phyloP scores from a whole-genome alignment of 2,329 filamentous ascomycete species.

The Blastomyces emzantsi region DNA sequence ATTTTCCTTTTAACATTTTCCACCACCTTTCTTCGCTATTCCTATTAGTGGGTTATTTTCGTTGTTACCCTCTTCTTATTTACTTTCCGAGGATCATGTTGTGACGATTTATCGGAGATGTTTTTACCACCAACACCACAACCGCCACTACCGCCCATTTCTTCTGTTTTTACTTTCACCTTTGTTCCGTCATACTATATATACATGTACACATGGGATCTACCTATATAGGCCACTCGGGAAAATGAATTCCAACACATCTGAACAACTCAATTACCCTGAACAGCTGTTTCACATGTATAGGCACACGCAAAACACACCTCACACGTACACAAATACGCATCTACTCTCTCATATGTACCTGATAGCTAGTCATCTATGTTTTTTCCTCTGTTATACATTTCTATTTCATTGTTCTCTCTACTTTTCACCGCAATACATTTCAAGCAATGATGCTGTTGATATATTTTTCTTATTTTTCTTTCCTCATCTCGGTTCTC shows the following conservation, averaged over 20 bases:
- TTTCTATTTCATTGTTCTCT: neutral
- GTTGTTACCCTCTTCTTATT: neutral
- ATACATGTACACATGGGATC: neutral
- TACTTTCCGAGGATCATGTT: neutral
- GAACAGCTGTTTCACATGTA: neutral
- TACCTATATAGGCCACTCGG: conserved; percentile 1
- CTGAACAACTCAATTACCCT: neutral
- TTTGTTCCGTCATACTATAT: neutral
- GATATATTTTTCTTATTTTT: neutral
- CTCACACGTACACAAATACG: neutral
- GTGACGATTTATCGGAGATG: conserved; percentile 1
- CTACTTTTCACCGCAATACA: neutral
- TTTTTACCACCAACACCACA: neutral
- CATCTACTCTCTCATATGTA: too few relatives aligned
- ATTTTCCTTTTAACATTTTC: neutral
- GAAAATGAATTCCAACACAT: neutral
- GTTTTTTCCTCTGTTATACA: neutral
- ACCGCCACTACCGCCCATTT: neutral
- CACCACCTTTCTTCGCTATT: neutral
- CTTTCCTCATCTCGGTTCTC: neutral
- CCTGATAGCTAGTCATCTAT: neutral
- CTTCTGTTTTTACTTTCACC: neutral
- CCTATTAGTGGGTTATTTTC: neutral
- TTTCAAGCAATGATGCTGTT: neutral
- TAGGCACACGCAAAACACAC: neutral